Base-by-base conservation (phyloP, 2,329 filamentous ascomycete genomes). In the Cryphonectria carpinicola region DNA sequence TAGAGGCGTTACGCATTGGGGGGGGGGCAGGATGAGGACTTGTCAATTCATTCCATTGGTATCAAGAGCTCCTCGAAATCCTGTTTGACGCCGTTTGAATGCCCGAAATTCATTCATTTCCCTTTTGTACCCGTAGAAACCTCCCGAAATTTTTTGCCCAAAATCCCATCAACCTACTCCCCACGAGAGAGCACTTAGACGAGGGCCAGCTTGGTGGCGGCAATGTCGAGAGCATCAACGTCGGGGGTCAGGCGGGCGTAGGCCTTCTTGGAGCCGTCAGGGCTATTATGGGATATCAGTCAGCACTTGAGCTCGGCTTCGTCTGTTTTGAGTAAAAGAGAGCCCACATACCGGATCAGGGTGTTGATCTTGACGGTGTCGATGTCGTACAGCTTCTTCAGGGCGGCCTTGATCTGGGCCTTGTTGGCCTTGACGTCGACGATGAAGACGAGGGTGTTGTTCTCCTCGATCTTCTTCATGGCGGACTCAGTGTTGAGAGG, bases 381-480 rank as follows among this genome's bases (percentile, higher is more conserved):
- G 77, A 99, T 96, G 84, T 98, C 96, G 85, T 99, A 99, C 78
- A 98, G 92, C 92, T 96, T 97, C 94, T 98, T 99, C 78, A 99
- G 88, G 75, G 95, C 93, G 80, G 90, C 88, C 90, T 98, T 98
- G 88, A 99, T 99, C 89, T 99, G 96, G 83, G 94, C 91, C 93
- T 99, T 99, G 92, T 99, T 99, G 84, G 95, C 91, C 92, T 97
- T 97, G 84, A 95, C 87, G 79, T 98, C 93, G 81, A 97, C 94
- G 79, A 97, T 97, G 90, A 98, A 98, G 82, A 97, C 94, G 67
- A 99, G 91, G 78, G 96, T 99, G 91, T 99, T 99, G 91, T 99
- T 95, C 92, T 99, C 96, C 90, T 99, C 96, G 79, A 99, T 98
- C 93, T 98, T 81, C 94, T 99, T 99, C 95, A 99, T 98, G 81